phyloP scores from a whole-genome alignment of 441 rosid species.

The Populus hybrid region DNA sequence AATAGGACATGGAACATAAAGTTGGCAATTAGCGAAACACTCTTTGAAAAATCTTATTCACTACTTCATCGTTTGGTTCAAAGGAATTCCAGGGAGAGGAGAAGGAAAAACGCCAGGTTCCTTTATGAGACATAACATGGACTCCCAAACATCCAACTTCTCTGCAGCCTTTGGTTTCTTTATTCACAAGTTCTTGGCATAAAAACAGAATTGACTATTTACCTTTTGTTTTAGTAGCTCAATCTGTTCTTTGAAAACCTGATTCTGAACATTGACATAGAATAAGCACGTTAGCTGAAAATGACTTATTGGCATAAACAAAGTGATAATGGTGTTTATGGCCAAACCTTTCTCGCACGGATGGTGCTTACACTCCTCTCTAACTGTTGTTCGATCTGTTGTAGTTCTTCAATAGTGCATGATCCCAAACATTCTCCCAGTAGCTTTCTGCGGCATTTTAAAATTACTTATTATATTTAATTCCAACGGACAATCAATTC shows the following conservation, averaged over 20 bases:
- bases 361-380: conserved; percentile 67
- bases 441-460: conserved; percentile 52
- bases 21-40: background rate
- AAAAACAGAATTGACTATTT: background rate
- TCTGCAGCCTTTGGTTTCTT: background rate
- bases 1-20: conserved; percentile 2
- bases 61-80: background rate
- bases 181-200: background rate
- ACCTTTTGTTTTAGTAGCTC: conserved; percentile 45
- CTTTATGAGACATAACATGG: background rate
- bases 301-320: background rate
- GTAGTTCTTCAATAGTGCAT: conserved; percentile 69
- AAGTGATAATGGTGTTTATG: background rate
- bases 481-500: background rate
- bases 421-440: conserved; percentile 70
- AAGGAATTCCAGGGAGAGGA: background rate
- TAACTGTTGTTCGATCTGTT: conserved; percentile 68
- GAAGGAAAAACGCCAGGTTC: background rate
- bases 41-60: background rate
- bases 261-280: conserved; percentile 23
- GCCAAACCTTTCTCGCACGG: conserved; percentile 70
- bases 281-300: background rate
- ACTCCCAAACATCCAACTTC: background rate
- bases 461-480: background rate
- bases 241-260: conserved; percentile 44